Base-by-base conservation (phyloP, 495 filamentous ascomycete species). In the Endocarpon pusillum region DNA sequence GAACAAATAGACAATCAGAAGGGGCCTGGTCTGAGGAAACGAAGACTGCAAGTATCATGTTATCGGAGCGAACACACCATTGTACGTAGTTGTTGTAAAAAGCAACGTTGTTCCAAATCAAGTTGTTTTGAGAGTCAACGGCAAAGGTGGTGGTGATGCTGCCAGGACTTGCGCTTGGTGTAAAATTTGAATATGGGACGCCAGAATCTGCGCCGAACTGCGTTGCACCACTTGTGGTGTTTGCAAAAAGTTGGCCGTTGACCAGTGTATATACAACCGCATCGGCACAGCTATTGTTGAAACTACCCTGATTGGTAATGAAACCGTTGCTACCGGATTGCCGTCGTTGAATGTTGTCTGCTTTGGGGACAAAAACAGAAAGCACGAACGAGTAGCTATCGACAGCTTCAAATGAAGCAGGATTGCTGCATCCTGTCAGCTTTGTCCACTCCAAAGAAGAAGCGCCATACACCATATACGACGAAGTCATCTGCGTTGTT, bases 231-330 rank as follows among this genome's bases (percentile, higher is more conserved):
- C 28, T 14, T 8, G 23, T 25, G 28, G 12, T 31, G 19, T 31
- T 31, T 5, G 28, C 28, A 14, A 31, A 31, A 5, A 31, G 28
- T 14, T 31, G 28, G 5, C 28, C 28, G 19, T 31, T 31, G 19
- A 31, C 12, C 12, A 31, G 14, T 14, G 28, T 15, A 17, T 31
- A 31, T 5, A 31, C 28, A 15, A 17, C 19, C 19, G 12, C 28
- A 14, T 5, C 28, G 28, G 7, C 12, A 14, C 28, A 31, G n/a
- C n/a, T n/a, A 31, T 31, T 31, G 5, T 5, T 17, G 28, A 17
- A 14, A 7, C 5, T 4, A 31, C 28, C 28, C 12, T 5, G 4
- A 7, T 7, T 14, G 12, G 28, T 6, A 17, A 31, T 14, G 12
- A 31, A 31, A 14, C 28, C 19, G 8, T 12, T 12, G 12, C 28